These are phyloP conservation scores for Phytopythium sindhum DNA, from an alignment of 352 stramenopile species.

Conservation along the genomic window DNA sequence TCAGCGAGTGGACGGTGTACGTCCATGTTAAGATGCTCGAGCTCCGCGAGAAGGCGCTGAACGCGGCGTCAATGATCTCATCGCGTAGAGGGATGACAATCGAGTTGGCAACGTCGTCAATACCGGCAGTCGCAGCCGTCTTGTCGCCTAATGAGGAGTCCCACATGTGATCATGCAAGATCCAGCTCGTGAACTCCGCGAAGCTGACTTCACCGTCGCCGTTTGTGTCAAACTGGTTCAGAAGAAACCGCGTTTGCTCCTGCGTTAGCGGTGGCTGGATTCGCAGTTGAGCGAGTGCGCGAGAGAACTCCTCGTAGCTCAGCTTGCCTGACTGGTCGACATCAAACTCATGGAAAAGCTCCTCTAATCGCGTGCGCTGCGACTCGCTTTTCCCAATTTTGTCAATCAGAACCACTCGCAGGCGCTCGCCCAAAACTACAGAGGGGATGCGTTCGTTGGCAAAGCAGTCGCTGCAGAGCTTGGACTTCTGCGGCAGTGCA, in stretches of 20 bases:
- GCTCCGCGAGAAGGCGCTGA: constrained; percentile 30
- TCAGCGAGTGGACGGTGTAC: constrained; percentile 23
- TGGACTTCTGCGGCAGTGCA: constrained; percentile 38
- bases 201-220: constrained; percentile 63
- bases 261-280: constrained; percentile 53
- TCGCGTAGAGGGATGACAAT: constrained; percentile 40
- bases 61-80: constrained; percentile 37
- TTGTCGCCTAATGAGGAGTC: not conserved
- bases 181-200: constrained; percentile 64
- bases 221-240: constrained; percentile 70
- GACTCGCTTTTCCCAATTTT: constrained; percentile 45
- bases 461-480: constrained; percentile 77
- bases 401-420: constrained; percentile 61
- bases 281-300: constrained; percentile 36
- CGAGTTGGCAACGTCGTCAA: constrained; percentile 18
- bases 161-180: constrained; percentile 63
- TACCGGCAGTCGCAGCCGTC: too few relatives aligned
- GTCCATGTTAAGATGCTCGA: constrained; percentile 34
- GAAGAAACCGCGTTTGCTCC: constrained; percentile 43
- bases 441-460: constrained; percentile 45
- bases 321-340: constrained; percentile 57
- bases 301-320: constrained; percentile 52
- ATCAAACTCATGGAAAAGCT: constrained; percentile 56
- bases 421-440: constrained; percentile 54
- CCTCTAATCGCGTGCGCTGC: constrained; percentile 34